phyloP scores from a whole-genome alignment of 768 basidiomycete species.

The Lactarius indigo region DNA sequence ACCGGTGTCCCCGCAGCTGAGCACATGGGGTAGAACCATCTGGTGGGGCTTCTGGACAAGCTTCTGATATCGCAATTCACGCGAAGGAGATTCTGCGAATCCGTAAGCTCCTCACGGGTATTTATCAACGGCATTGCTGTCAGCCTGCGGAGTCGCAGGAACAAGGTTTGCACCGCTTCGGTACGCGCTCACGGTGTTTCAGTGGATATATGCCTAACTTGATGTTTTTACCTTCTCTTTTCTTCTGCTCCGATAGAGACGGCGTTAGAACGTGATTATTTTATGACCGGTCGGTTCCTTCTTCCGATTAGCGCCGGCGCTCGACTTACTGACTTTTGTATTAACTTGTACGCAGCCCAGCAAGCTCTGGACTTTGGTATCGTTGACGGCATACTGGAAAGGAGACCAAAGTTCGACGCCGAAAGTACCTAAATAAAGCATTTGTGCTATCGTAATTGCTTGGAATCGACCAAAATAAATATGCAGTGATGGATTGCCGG shows the following conservation, averaged over 20 bases:
- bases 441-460: neutral
- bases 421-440: constrained; percentile 15
- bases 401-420: constrained; percentile 54
- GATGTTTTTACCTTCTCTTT: constrained; percentile 26
- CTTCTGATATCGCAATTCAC: constrained; percentile 95
- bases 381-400: constrained; percentile 88
- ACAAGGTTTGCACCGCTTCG: constrained; percentile 71
- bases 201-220: constrained; percentile 18
- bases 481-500: neutral
- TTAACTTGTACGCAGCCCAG: constrained; percentile 49
- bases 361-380: constrained; percentile 91
- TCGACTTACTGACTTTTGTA: constrained; percentile 23
- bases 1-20: constrained; percentile 4
- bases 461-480: neutral
- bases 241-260: constrained; percentile 49
- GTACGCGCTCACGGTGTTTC: constrained; percentile 41
- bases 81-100: constrained; percentile 94
- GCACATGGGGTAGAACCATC: constrained; percentile 70
- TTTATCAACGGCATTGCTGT: constrained; percentile 86
- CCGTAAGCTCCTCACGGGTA: constrained; percentile 74
- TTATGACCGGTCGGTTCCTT: constrained; percentile 71
- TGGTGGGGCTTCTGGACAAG: constrained; percentile 93
- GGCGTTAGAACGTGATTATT: constrained; percentile 92
- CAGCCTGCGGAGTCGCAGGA: constrained; percentile 59
- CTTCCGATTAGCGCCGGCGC: constrained; percentile 24